A percentile compares a stretch with the other conserved stretches of the same genome.
Evolutionary conservation across 2,329 filamentous ascomycete species (phyloP).

Genomic region (Penicillium freii): DNA sequence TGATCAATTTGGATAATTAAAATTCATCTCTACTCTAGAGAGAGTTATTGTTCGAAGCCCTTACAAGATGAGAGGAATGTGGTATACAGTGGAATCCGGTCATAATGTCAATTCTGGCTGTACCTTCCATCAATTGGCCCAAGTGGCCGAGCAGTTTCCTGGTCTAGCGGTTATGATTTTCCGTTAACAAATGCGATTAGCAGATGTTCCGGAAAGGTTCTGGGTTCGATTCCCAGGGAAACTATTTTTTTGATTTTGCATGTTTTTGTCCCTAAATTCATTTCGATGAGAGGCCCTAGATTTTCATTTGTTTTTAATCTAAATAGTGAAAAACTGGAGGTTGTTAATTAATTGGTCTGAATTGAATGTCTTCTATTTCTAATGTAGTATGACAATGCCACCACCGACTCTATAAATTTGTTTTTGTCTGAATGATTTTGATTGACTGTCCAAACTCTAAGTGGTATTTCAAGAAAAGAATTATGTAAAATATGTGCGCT

Average conservation of each 20-base stretch:
- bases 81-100: too few relatives aligned
- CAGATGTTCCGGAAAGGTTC: conserved; percentile 3
- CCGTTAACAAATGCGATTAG: conserved; percentile 1
- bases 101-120: background rate
- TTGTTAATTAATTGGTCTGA: too few relatives aligned
- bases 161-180: conserved; percentile 12
- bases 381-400: background rate
- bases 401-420: too few relatives aligned
- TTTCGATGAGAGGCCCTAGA: too few relatives aligned
- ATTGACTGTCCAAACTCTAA: background rate
- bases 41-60: background rate
- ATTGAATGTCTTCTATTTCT: background rate
- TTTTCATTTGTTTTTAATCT: too few relatives aligned
- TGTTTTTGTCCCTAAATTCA: background rate
- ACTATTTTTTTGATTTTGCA: background rate
- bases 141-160: conserved; percentile 3
- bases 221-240: conserved; percentile 10
- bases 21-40: background rate
- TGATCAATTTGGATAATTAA: background rate
- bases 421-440: background rate
- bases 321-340: too few relatives aligned
- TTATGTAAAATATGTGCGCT: background rate
- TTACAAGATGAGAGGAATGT: background rate
- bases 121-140: background rate
- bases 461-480: background rate